Conservation (phyloP, 1,139 yeast genomes). For the Tardiomyces blankii region DNA sequence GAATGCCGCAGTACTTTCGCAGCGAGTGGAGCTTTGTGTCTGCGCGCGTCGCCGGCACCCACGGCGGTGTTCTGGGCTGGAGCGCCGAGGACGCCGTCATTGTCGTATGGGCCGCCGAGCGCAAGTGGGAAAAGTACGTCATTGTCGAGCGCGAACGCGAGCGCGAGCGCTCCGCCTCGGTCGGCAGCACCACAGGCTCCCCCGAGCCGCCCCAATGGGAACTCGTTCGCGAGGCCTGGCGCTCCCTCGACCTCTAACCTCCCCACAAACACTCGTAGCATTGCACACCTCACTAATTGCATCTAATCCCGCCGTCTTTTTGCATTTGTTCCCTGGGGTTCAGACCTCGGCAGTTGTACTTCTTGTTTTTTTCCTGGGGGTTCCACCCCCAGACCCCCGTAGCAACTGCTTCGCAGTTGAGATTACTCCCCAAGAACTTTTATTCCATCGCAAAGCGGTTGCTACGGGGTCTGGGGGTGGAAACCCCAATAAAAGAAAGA, state of each 20-base stretch:
- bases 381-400: too few species aligned
- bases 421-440: too few species aligned
- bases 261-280: too few species aligned
- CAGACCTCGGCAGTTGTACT: too few species aligned
- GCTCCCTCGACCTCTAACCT: slow-evolving; percentile 34
- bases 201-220: slow-evolving; percentile 36
- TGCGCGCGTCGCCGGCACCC: slow-evolving; percentile 38
- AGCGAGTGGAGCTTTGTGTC: slow-evolving; percentile 88
- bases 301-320: too few species aligned
- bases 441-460: too few species aligned
- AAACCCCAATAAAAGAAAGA: too few species aligned
- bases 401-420: too few species aligned
- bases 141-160: slow-evolving; percentile 39
- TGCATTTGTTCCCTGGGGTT: too few species aligned
- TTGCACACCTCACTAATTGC: too few species aligned
- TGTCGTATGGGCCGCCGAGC: slow-evolving; percentile 57
- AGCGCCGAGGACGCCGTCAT: slow-evolving; percentile 54
- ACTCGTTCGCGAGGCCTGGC: slow-evolving; percentile 68
- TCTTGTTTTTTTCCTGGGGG: too few species aligned
- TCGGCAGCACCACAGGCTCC: slow-evolving; percentile 8
- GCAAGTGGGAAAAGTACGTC: slow-evolving; percentile 79
- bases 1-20: slow-evolving; percentile 66
- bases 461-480: too few species aligned
- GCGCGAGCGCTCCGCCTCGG: slow-evolving; percentile 2
- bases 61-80: slow-evolving; percentile 68